Base-by-base conservation (phyloP, 164 flowering plant species). In the Vitis rotundifolia region DNA sequence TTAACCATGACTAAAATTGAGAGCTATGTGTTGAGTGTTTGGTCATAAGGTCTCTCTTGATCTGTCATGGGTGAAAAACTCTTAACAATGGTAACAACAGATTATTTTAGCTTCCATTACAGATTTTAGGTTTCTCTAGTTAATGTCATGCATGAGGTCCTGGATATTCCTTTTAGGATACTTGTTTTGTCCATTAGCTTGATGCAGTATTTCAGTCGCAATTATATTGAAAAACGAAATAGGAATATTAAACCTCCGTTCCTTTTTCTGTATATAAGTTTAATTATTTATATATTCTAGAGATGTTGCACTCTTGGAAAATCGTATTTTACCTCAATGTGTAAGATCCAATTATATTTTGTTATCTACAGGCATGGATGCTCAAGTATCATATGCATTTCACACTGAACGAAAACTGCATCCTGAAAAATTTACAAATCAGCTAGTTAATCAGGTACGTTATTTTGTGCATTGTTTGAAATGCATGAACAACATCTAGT, bases 321-420 rank as follows among this genome's bases (percentile, higher is more conserved):
- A 5, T 37, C 7, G 44, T 37, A 37, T 37, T 37, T 37, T 37
- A 37, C 44, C 44, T 37, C 44, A 37, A 37, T 37, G 44, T 37
- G 47, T n/a, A 9, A 29, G 29, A 11, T 47, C 22, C 7, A 22
- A 14, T 37, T 74, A 13, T 52, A 4, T 68, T 44, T 15, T 59
- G 50, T 61, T 51, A 12, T 68, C 1, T 66, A 22, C 87, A 93
- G 99, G 98, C 56, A 91, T 93, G 98, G 97, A 95, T 90, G 99
- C 99, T 59, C 97, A 93, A 83, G 87, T 95, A 49, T 93, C 99
- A 4, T 95, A 95, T 85, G 99, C 92, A 66, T 95, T 95, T 87
- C 99, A 95, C 82, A 74, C 96, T 51, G 98, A 95, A 77, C 69
- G 98, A 49, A 95, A 93, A 75, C 66, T 85, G 73, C 86, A 95